phyloP scores from a whole-genome alignment of 352 stramenopile genomes.

The Phytophthora pluvialis region DNA sequence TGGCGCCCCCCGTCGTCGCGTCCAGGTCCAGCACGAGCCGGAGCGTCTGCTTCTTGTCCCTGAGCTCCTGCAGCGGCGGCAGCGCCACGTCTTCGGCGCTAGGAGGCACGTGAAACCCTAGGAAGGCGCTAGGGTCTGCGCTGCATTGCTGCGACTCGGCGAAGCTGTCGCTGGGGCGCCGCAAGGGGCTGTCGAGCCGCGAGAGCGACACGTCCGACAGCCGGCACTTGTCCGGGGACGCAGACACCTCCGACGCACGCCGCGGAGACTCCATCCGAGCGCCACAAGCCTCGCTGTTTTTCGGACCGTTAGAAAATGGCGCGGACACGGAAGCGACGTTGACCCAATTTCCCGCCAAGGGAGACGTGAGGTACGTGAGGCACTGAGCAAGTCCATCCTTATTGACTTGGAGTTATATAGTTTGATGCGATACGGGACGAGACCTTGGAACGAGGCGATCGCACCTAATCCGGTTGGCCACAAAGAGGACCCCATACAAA shows the following conservation, averaged over 20 bases:
- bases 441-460: no score
- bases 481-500: no score
- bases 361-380: no score
- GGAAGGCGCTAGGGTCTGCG: conserved; percentile 66
- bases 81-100: conserved; percentile 17
- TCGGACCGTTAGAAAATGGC: no score
- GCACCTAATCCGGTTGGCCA: no score
- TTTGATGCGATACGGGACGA: no score
- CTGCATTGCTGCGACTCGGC: conserved; percentile 63
- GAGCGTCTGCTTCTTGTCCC: conserved; percentile 17
- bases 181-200: conserved; percentile 21
- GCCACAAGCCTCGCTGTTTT: conserved; percentile 1
- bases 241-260: background rate
- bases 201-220: conserved; percentile 36
- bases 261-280: conserved; percentile 17
- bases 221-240: conserved; percentile 27
- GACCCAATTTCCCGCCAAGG: no score
- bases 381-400: no score
- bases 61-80: background rate
- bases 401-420: no score
- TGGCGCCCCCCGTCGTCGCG: conserved; percentile 3
- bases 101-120: conserved; percentile 37
- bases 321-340: no score
- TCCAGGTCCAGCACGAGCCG: conserved; percentile 49
- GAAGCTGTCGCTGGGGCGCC: conserved; percentile 44